Base-by-base conservation (phyloP, 352 stramenopile genomes). In the Aphanomyces invadans region DNA sequence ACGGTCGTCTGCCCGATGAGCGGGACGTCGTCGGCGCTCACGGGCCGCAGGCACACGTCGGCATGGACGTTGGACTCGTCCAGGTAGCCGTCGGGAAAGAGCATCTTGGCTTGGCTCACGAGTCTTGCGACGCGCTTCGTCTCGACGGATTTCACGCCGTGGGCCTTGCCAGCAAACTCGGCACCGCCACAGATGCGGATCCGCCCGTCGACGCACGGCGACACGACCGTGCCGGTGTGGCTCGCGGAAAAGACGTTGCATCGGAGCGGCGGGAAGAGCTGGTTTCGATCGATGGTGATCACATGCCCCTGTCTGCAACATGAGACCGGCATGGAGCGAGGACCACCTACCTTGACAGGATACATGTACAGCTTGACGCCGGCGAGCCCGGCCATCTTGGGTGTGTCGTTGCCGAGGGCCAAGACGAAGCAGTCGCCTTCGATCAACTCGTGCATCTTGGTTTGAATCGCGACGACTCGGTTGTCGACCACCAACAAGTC, bases 391-490 rank as follows among this genome's bases (percentile, higher is more conserved):
- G 83, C 83, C 26, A 94, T 70, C n/a, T 76, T 69, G 9, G 77
- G 77, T 21, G 83, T 92, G 10, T 79, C 80, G 68, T 94, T 94
- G 64, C 86, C 86, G 0, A 94, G 69, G 31, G 86, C 86, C 45
- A 94, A 71, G 33, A 94, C 86, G 51, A 94, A 94, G 69, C 90
- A 82, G 60, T 94, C 86, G 52, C 83, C 86, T 76, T 94, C 86
- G 53, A 94, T 94, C 19, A 94, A 66, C 12, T 83, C 85, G 23
- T 82, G 80, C 23, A 77, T 79, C 19, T 76, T 74, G 32, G 82
- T 92, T 71, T 94, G 83, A 21, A 94, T 60, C 44, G 86, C 86
- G 57, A 94, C 89, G 29, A 91, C 81, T 19, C 77, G 75, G 51
- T 81, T 81, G 46, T 82, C 80, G 67, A 91, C 84, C n/a, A 81